These are phyloP conservation scores for Rachicladosporium sp. DNA, from an alignment of 2,329 filamentous ascomycete genomes.

Conservation along the genomic window DNA sequence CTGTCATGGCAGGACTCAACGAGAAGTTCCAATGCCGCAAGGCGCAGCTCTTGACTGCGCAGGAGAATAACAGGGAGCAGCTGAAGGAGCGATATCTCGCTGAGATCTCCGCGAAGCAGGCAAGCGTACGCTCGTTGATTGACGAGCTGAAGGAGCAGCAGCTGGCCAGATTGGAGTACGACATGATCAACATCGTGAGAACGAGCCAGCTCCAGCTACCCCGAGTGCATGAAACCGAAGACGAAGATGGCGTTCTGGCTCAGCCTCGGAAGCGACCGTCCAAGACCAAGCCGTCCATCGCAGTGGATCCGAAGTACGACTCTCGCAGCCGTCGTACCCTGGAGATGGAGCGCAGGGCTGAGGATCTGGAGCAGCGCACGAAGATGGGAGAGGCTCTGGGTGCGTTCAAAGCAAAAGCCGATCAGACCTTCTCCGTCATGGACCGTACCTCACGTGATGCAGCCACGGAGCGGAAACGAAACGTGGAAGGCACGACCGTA, in stretches of 20 bases:
- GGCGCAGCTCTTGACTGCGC: constrained; percentile 25
- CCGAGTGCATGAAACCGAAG: constrained; percentile 29
- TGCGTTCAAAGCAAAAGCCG: constrained; percentile 6
- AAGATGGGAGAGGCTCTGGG: constrained; percentile 62
- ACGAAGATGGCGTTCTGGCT: constrained; percentile 34
- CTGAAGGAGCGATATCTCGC: constrained; percentile 23
- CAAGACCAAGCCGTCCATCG: constrained; percentile 11
- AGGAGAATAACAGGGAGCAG: constrained; percentile 25
- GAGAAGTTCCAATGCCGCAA: constrained; percentile 31
- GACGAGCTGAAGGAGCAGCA: constrained; percentile 16
- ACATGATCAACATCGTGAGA: constrained; percentile 18
- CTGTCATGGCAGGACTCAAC: constrained; percentile 42
- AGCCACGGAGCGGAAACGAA: constrained; percentile 26
- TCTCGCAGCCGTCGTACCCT: constrained; percentile 18
- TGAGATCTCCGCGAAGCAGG: constrained; percentile 26
- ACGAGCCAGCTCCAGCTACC: constrained; percentile 11
- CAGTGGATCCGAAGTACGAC: constrained; percentile 16
- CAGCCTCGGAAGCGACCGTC: constrained; percentile 38
- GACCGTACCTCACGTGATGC: constrained; percentile 29
- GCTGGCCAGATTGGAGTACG: constrained; percentile 17
- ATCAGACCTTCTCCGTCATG: constrained; percentile 28
- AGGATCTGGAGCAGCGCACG: constrained; percentile 45
- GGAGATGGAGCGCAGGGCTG: constrained; percentile 13
- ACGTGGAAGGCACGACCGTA: constrained; percentile 21
- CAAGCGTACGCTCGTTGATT: constrained; percentile 22